Base-by-base conservation (phyloP, 2,329 filamentous ascomycete genomes). In the Zymoseptoria pseudotritici region DNA sequence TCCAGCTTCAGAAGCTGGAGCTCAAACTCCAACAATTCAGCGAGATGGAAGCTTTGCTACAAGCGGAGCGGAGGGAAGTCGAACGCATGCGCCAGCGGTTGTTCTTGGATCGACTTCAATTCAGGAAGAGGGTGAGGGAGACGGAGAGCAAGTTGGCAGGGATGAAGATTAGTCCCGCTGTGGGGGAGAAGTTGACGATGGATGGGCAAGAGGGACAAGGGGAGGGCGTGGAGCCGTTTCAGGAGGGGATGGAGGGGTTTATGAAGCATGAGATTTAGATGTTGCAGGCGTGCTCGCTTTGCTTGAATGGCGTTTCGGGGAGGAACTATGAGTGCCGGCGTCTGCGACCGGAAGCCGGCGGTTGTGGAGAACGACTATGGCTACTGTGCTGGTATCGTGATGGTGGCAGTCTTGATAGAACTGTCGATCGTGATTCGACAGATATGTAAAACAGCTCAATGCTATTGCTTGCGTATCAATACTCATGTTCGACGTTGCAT, bases 11-110 rank as follows among this genome's bases (percentile, higher is more conserved):
- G 72, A 99, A 99, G 77, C 86, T 97, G 63, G 91, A 97, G 76
- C 80, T 97, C 69, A 99, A 99, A 77, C 82, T 99, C 61, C 87
- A 91, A 71, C 96, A 97, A 74, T 99, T 99, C 76, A 88, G 90
- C 69, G 94, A 99, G 74, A 92, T 99, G 83, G 94, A 99, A 76
- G 83, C 89, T 19, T 87, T 97, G 52, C 81, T 99, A 55, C 89
- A 95, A 69, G 91, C 92, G 5, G 94, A 99, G 78, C 87, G 93
- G 61, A 85, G 92, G 61, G 94, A 99, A 75, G 82, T 99, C 21
- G 94, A 99, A 76, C 86, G 92, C 59, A 90, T 90, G 50, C 86
- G 93, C 29, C 92, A 97, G 74, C 90, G 97, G 74, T 83, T 99
- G 19, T 96, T 97, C 80, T 80, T 97, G 46, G 94, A 99, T 74